Percentiles rank a stretch among this genome's conserved stretches.
These are phyloP conservation scores for Cercospora nicotianae DNA, from an alignment of 2,329 filamentous ascomycete genomes.

Conservation along the genomic window DNA sequence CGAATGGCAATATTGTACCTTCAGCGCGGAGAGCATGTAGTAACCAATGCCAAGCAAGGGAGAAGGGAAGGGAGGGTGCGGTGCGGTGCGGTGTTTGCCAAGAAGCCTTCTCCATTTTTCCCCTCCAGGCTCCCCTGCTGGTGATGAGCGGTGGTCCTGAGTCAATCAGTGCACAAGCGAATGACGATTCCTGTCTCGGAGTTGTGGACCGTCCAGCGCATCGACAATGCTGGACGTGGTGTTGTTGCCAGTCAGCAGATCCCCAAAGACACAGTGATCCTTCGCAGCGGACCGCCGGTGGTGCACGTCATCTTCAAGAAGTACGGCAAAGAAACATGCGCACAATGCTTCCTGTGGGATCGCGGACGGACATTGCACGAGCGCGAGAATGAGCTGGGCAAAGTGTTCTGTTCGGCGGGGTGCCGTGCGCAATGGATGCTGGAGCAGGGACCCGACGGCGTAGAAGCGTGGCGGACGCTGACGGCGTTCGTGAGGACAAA, in stretches of 20 bases:
- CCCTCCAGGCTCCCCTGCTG: constrained; percentile 1
- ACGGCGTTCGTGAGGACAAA: constrained; percentile 27
- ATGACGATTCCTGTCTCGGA: constrained; percentile 17
- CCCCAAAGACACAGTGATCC: constrained; percentile 40
- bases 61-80: background rate
- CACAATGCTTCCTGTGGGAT: constrained; percentile 49
- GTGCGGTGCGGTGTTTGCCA: background rate
- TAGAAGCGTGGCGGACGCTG: constrained; percentile 34
- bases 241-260: constrained; percentile 45
- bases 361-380: constrained; percentile 45
- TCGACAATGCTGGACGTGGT: constrained; percentile 46
- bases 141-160: background rate
- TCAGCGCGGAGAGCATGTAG: background rate
- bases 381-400: constrained; percentile 42
- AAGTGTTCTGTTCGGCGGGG: constrained; percentile 45
- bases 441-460: constrained; percentile 32
- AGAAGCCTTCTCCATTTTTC: background rate
- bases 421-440: constrained; percentile 43
- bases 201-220: constrained; percentile 43
- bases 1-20: no score
- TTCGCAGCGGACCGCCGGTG: constrained; percentile 41
- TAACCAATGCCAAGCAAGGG: background rate
- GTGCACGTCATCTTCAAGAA: constrained; percentile 47
- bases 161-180: constrained; percentile 5
- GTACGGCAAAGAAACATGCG: constrained; percentile 52